Conservation (phyloP, 1,284 basidiomycete species). For the Ustilago tritici region DNA sequence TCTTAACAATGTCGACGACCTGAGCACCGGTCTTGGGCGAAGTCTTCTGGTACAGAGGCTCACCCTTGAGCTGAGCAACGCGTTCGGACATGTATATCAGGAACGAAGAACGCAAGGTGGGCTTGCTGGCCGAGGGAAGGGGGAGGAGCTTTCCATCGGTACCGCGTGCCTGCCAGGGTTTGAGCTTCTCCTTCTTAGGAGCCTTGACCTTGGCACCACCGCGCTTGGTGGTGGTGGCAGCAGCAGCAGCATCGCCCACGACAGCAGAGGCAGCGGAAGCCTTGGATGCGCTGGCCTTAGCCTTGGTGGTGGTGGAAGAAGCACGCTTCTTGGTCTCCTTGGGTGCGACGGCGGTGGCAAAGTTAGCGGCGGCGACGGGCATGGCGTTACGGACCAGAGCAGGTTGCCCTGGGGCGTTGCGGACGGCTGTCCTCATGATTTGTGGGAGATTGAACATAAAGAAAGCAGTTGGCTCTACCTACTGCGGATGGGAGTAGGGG, state of each 20-base stretch:
- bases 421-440: constrained; percentile 48
- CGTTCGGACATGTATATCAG: constrained; percentile 61
- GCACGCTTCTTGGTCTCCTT: constrained; percentile 52
- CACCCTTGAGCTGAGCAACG: constrained; percentile 49
- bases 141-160: constrained; percentile 63
- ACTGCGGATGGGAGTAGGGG: constrained; percentile 32
- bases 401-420: constrained; percentile 28
- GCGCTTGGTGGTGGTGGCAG: constrained; percentile 37
- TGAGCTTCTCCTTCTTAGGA: constrained; percentile 59
- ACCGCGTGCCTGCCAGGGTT: constrained; percentile 57
- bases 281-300: constrained; percentile 34
- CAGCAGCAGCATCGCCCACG: constrained; percentile 20
- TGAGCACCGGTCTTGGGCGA: constrained; percentile 52
- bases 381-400: constrained; percentile 38
- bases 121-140: constrained; percentile 63
- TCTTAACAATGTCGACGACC: constrained; percentile 55
- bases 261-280: constrained; percentile 20
- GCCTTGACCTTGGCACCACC: constrained; percentile 46
- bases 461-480: constrained; percentile 30
- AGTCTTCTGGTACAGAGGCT: constrained; percentile 50
- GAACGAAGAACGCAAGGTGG: constrained; percentile 57
- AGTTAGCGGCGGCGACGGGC: constrained; percentile 38
- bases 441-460: constrained; percentile 39
- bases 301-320: constrained; percentile 48
- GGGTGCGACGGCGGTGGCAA: constrained; percentile 34